phyloP scores from a whole-genome alignment of 352 stramenopile species.

The Phytophthora tentaculata region DNA sequence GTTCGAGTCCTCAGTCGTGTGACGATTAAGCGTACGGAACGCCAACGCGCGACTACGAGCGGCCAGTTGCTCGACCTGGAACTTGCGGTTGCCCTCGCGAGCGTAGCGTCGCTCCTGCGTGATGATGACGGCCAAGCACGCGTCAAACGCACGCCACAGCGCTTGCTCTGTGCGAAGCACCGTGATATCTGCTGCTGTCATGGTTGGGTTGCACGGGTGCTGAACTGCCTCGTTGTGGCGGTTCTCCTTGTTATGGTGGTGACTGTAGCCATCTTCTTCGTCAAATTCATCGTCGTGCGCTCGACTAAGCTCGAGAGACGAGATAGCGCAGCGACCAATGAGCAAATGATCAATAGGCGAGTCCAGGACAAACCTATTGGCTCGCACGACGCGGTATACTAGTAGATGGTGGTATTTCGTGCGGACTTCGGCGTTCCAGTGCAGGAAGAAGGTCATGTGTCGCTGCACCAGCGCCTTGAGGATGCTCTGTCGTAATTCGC shows the following conservation, averaged over 20 bases:
- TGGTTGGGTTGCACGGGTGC: slow-evolving; percentile 37
- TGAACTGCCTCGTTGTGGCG: slow-evolving; percentile 16
- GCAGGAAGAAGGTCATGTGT: slow-evolving; percentile 79
- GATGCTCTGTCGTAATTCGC: slow-evolving; percentile 66
- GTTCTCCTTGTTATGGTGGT: slow-evolving; percentile 16
- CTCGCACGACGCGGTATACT: slow-evolving; percentile 66
- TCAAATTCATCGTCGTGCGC: slow-evolving; percentile 32
- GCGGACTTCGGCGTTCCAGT: slow-evolving; percentile 79
- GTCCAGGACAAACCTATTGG: slow-evolving; percentile 67
- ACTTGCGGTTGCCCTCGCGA: slow-evolving; percentile 63
- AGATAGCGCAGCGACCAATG: slow-evolving; percentile 55
- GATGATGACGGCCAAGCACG: slow-evolving; percentile 67
- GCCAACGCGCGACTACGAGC: slow-evolving; percentile 56
- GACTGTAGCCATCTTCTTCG: slow-evolving; percentile 32
- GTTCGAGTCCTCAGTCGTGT: slow-evolving; percentile 44
- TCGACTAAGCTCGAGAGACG: slow-evolving; percentile 40
- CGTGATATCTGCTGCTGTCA: slow-evolving; percentile 55
- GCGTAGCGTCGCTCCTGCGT: slow-evolving; percentile 62
- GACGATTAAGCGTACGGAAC: slow-evolving; percentile 61
- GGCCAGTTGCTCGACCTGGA: slow-evolving; percentile 59
- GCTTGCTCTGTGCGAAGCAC: slow-evolving; percentile 66
- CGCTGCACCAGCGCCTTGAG: slow-evolving; percentile 77
- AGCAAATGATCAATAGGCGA: slow-evolving; percentile 76
- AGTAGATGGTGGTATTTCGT: slow-evolving; percentile 80
- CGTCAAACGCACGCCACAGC: slow-evolving; percentile 80